Percentiles rank a stretch among this genome's conserved stretches.
phyloP scores from a whole-genome alignment of 306 rosid genomes.

The Astragalus membranaceus region DNA sequence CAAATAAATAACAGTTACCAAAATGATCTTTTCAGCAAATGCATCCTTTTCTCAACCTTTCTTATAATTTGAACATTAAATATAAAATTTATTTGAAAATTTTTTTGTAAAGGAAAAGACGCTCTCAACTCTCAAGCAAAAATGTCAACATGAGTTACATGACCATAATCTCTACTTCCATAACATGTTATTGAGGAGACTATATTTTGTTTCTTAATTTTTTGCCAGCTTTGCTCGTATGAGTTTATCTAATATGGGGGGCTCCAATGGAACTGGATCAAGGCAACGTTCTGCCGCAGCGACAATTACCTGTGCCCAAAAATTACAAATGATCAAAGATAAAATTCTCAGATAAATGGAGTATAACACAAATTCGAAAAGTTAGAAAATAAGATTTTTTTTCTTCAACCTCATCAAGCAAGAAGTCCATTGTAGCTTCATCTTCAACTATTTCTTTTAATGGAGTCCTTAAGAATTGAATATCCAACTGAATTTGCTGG shows the following conservation, averaged over 20 bases:
- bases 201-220: constrained; percentile 35
- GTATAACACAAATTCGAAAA: background rate
- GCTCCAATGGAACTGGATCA: constrained; percentile 76
- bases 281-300: constrained; percentile 86
- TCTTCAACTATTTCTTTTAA: constrained; percentile 68
- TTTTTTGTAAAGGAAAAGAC: background rate
- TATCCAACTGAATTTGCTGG: constrained; percentile 89
- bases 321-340: background rate
- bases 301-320: constrained; percentile 64
- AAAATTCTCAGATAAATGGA: background rate
- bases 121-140: background rate
- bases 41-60: background rate
- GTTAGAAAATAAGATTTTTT: background rate
- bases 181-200: constrained; percentile 24
- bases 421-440: constrained; percentile 75
- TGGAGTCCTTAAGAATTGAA: constrained; percentile 70
- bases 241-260: constrained; percentile 81
- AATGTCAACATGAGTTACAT: background rate
- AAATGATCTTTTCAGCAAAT: background rate
- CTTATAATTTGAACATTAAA: background rate
- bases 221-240: constrained; percentile 64
- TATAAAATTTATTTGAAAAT: background rate
- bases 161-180: background rate
- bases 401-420: constrained; percentile 78
- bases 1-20: background rate